Evolutionary conservation across 1,139 yeast species (phyloP).

Genomic region (Trichomonascaceae sp.): DNA sequence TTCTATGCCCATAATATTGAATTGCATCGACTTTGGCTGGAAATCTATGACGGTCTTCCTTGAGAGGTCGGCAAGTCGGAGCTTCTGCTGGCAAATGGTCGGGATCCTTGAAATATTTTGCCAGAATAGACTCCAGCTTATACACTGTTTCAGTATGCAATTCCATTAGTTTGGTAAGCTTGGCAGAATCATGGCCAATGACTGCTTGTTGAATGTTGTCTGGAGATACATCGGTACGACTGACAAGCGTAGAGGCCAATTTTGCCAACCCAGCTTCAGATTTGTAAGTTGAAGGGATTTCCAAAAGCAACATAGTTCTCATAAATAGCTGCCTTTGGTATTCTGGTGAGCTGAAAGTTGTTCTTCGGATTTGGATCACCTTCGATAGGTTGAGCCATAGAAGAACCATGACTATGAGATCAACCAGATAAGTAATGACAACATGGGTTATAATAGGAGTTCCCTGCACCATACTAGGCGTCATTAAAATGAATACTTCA

Average conservation of each 20-base stretch:
- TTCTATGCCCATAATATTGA: constrained; percentile 24
- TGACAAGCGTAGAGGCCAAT: constrained; percentile 14
- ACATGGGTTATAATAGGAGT: constrained; percentile 33
- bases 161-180: constrained; percentile 26
- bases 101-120: constrained; percentile 31
- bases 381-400: constrained; percentile 29
- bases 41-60: constrained; percentile 18
- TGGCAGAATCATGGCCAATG: constrained; percentile 30
- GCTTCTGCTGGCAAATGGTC: constrained; percentile 22
- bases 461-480: constrained; percentile 33
- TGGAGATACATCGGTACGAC: constrained; percentile 12
- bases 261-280: constrained; percentile 27
- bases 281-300: constrained; percentile 28
- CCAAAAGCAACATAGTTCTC: constrained; percentile 33
- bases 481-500: constrained; percentile 34
- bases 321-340: constrained; percentile 29
- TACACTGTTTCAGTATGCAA: constrained; percentile 26
- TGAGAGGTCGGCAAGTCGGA: constrained; percentile 19
- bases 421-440: constrained; percentile 31
- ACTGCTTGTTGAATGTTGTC: constrained; percentile 27
- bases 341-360: constrained; percentile 23
- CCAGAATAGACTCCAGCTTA: constrained; percentile 29
- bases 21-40: constrained; percentile 30
- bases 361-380: constrained; percentile 28
- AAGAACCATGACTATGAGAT: constrained; percentile 25